Conservation (phyloP, 192 early-diverging fungal species). For the Podila minutissima region DNA sequence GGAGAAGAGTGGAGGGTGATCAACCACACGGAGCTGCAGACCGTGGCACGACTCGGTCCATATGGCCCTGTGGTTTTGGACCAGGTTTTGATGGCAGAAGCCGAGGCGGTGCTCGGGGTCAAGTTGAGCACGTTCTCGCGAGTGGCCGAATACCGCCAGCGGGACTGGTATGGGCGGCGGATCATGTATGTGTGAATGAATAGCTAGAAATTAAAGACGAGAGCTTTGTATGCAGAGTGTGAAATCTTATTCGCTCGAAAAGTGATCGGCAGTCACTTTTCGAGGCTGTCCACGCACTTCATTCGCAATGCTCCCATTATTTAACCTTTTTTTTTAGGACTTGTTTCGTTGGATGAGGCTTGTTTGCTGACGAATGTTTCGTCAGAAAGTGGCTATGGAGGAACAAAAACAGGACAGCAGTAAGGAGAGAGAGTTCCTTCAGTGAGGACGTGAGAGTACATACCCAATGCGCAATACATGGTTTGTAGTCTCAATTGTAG, state of each 20-base stretch:
- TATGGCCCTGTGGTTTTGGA: slow-evolving; percentile 7
- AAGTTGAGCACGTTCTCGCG: slow-evolving; percentile 17
- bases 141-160: slow-evolving; percentile 7
- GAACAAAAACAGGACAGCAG: background rate
- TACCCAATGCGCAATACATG: too few relatives aligned
- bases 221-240: too few relatives aligned
- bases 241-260: too few relatives aligned
- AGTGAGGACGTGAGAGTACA: too few relatives aligned
- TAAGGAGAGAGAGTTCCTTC: background rate
- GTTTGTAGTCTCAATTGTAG: background rate
- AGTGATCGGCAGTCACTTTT: too few relatives aligned
- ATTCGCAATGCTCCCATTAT: background rate
- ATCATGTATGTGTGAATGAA: background rate
- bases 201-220: too few relatives aligned
- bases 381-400: slow-evolving; percentile 5
- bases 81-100: slow-evolving; percentile 5
- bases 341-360: background rate
- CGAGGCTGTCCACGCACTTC: background rate
- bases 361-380: slow-evolving; percentile 20
- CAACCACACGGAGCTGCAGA: slow-evolving; percentile 1
- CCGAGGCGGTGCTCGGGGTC: slow-evolving; percentile 7
- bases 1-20: slow-evolving; percentile 8
- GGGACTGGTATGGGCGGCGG: slow-evolving; percentile 8
- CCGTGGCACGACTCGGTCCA: slow-evolving; percentile 1
- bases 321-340: background rate